Conservation (phyloP, 1,139 yeast genomes). For the Yamadazyma dushanensis region DNA sequence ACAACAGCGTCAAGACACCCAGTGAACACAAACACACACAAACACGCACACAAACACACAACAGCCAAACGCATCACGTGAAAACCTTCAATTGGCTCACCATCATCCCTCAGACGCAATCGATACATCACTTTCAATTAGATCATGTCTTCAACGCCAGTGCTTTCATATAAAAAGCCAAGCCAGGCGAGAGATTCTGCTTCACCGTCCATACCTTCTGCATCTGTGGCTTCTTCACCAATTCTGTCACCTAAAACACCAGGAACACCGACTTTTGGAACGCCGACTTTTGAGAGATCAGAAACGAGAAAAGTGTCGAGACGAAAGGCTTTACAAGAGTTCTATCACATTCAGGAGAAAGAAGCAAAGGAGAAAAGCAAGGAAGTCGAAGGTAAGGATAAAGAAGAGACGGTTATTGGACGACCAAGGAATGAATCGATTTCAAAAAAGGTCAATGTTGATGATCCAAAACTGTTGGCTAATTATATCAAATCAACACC, state of each 20-base stretch:
- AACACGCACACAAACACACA: too few species aligned
- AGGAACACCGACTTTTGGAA: not conserved
- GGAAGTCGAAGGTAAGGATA: constrained; percentile 19
- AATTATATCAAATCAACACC: constrained; percentile 35
- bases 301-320: constrained; percentile 35
- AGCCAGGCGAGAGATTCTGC: constrained; percentile 4
- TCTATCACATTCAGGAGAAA: constrained; percentile 32
- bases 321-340: constrained; percentile 46
- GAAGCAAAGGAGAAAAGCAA: constrained; percentile 6
- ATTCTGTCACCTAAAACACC: not conserved
- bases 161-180: constrained; percentile 32
- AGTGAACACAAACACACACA: too few species aligned
- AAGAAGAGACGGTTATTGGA: constrained; percentile 12
- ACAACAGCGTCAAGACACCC: too few species aligned
- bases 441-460: constrained; percentile 14
- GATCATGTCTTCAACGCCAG: constrained; percentile 17
- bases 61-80: too few species aligned
- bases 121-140: not conserved
- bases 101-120: not conserved
- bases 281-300: not conserved
- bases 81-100: too few species aligned
- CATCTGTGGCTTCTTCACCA: constrained; percentile 7
- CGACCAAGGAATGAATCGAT: constrained; percentile 4
- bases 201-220: constrained; percentile 6
- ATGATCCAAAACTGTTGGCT: constrained; percentile 25